Base-by-base conservation (phyloP, 495 filamentous ascomycete genomes). In the Xylaria palmicola region DNA sequence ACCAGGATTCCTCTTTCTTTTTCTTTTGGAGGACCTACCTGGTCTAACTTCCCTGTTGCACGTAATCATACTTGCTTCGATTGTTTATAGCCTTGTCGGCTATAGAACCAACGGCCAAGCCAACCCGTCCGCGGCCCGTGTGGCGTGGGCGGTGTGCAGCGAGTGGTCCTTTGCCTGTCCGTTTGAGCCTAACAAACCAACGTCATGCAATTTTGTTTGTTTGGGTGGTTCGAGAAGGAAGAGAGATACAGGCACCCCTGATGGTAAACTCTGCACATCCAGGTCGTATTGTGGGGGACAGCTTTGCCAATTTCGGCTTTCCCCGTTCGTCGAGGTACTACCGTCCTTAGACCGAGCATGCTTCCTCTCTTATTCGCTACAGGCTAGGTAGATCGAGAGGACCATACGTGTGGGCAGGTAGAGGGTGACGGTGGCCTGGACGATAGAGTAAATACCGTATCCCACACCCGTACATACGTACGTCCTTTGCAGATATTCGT, bases 261-360 rank as follows among this genome's bases (percentile, higher is more conserved):
- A n/a, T n/a, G n/a, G n/a, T n/a, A n/a, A n/a, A n/a, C n/a, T 49
- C 24, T 56, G 37, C 30, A 40, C n/a, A 9, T 29, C 36, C 32
- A 41, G 29, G 55, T 48, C n/a, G 19, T 36, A 29, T 48, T 58
- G 55, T 48, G 55, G 55, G 22, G 54, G 32, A 34, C 54, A 7
- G 9, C 34, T 4, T 37, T 36, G 43, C 43, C 43, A 48, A 58
- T 48, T 48, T 58, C 43, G 43, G 55, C 10, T 30, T 57, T 57
- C 41, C 32, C 55, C 55, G 55, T 45, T 45, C 20, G 30, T 29
- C 20, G 9, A 9, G 27, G 19, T 10, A 15, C 30, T 10, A 54
- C 34, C n/a, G n/a, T n/a, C n/a, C n/a, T n/a, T n/a, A n/a, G n/a
- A 48, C 19, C 45, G 17, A 26, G 24, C 26, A n/a, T 48, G 45